A percentile compares a stretch with the other conserved stretches of the same genome.
phyloP scores from a whole-genome alignment of 164 flowering plant species.

The Dillenia suffruticosa region DNA sequence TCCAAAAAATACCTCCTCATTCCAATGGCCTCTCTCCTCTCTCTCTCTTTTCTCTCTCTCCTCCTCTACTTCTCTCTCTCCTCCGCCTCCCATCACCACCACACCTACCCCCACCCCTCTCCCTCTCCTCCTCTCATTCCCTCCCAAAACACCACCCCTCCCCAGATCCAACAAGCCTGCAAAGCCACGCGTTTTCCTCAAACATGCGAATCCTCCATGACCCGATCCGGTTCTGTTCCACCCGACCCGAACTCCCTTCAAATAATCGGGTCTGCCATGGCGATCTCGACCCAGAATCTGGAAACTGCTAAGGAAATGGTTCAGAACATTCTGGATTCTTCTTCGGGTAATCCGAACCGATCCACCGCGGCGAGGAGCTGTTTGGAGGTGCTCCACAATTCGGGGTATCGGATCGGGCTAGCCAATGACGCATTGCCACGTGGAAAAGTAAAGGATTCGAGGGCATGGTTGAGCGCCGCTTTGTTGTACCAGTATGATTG shows the following conservation, averaged over 20 bases:
- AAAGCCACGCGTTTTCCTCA: constrained; percentile 56
- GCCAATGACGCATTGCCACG: constrained; percentile 25
- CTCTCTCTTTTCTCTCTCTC: constrained; percentile 26
- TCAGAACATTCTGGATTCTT: constrained; percentile 33
- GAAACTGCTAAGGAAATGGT: constrained; percentile 47
- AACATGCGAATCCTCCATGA: constrained; percentile 39
- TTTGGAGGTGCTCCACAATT: constrained; percentile 36
- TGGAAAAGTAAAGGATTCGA: constrained; percentile 48
- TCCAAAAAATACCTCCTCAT: constrained; percentile 14
- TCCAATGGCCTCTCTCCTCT: constrained; percentile 27
- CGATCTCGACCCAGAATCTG: constrained; percentile 40
- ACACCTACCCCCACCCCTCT: not conserved
- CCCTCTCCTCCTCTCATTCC: not conserved
- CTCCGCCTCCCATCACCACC: constrained; percentile 23
- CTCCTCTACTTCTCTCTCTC: constrained; percentile 24
- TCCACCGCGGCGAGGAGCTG: constrained; percentile 58
- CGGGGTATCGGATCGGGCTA: constrained; percentile 31
- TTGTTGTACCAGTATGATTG: constrained; percentile 60
- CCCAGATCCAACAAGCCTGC: constrained; percentile 50
- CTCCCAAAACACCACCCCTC: constrained; percentile 6
- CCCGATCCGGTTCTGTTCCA: constrained; percentile 17
- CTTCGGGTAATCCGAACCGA: constrained; percentile 45
- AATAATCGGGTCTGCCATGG: constrained; percentile 42
- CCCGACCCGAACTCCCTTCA: constrained; percentile 35
- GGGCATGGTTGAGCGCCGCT: constrained; percentile 80